Percentiles rank a stretch among this genome's conserved stretches.
These are phyloP conservation scores for Postia placenta DNA, from an alignment of 768 basidiomycete genomes.

Conservation along the genomic window DNA sequence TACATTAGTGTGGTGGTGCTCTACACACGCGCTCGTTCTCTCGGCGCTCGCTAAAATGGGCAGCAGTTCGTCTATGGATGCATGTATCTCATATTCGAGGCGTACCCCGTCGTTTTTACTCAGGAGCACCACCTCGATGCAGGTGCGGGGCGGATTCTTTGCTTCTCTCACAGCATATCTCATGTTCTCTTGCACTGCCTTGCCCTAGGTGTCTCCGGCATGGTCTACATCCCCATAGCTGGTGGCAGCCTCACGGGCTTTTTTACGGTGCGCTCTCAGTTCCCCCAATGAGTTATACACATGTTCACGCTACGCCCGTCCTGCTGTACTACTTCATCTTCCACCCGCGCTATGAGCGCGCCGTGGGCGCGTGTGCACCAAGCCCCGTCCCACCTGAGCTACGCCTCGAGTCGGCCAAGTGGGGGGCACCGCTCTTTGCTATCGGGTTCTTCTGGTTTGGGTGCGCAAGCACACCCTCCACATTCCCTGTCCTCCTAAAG, in stretches of 20 bases:
- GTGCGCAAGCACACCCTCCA: background rate
- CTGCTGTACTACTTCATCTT: constrained; percentile 35
- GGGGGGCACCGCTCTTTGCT: constrained; percentile 46
- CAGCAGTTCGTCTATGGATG: constrained; percentile 57
- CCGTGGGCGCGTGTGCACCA: constrained; percentile 39
- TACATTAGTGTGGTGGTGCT: constrained; percentile 56
- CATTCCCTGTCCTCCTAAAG: constrained; percentile 29
- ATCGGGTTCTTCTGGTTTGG: constrained; percentile 66
- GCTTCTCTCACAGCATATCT: no score
- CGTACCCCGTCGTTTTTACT: constrained; percentile 59
- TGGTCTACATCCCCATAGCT: constrained; percentile 56
- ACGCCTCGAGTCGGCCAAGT: constrained; percentile 43
- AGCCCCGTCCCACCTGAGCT: constrained; percentile 58
- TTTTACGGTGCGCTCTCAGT: constrained; percentile 37
- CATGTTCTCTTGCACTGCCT: no score
- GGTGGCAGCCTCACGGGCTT: constrained; percentile 36
- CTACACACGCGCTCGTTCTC: background rate
- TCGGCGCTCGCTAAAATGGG: no score
- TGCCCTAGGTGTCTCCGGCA: constrained; percentile 42
- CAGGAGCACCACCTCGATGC: constrained; percentile 44
- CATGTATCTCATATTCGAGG: constrained; percentile 56
- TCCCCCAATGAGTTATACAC: background rate
- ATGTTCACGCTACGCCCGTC: no score
- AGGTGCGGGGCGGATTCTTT: constrained; percentile 26
- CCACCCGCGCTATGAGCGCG: constrained; percentile 44